Evolutionary conservation across 2,329 filamentous ascomycete species (phyloP), one percentile per base, ranked within the genome.

Genomic region (Knoxdaviesia capensis): DNA sequence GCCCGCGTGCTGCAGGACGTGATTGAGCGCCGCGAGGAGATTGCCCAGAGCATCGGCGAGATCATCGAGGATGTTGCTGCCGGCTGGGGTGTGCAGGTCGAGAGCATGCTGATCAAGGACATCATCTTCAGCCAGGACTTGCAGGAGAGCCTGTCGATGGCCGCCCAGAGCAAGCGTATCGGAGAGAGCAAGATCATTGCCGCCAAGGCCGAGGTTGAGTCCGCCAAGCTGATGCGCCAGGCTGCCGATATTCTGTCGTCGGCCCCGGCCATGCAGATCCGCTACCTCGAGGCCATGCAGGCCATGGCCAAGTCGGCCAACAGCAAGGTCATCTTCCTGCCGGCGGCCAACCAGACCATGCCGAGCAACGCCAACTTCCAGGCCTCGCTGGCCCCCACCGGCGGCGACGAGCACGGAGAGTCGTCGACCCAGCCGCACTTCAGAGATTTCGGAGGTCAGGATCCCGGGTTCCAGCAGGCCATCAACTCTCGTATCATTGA

Each of bases 21-120:
- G 37, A 96, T 98, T 52, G 90, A 98, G 68, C 86, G 90, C 45
- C 85, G 90, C 45, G 90, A 98, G 64, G 90, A 98, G 63, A 81
- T 98, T 51, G 90, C 90, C 1, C 79, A 87, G 62, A 90, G 81
- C 44, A 96, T 96, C 48, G 78, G 85, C 48, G 88, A 94, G 61
- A 96, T 96, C 52, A 96, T 98, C 52, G 90, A 96, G 56, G 87
- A 94, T 51, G 90, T 94, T 1, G 88, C 90, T 5, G 67, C 74
- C 7, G 85, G 84, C 46, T 98, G 90, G 90, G 90, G 90, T 62
- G 88, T 94, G 6, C 77, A 84, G 55, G 90, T 96, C 45, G 90
- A 96, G 69, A 87, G 80, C 55, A 98, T 98, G 88, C 77, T 98
- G 51, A 88, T 98, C 72, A 96, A 98, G 66, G 90, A 98, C 61